Evolutionary conservation across 208 protist genomes (phyloP).

Genomic region (Crithidia thermophila): DNA sequence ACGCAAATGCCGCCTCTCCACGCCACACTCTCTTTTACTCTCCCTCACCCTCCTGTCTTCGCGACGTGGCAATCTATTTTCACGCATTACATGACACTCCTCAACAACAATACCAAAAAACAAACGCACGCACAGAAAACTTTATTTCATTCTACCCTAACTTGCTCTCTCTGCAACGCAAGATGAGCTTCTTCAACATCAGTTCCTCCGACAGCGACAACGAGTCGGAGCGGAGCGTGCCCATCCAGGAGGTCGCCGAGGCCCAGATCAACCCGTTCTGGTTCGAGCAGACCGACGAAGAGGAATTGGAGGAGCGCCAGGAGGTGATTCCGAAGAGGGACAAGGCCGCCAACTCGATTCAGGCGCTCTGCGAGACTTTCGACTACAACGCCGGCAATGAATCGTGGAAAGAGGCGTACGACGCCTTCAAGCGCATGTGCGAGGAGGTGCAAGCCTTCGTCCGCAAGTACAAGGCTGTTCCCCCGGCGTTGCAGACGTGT

Average conservation of each 20-base stretch:
- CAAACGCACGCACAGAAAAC: neutral
- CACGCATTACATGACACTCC: too few relatives aligned
- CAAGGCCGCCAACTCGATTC: slow-evolving; percentile 56
- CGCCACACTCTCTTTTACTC: too few relatives aligned
- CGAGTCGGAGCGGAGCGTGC: slow-evolving; percentile 49
- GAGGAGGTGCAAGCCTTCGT: slow-evolving; percentile 26
- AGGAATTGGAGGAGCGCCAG: slow-evolving; percentile 62
- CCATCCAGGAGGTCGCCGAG: slow-evolving; percentile 49
- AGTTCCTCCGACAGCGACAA: slow-evolving; percentile 63
- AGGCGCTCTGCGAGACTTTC: slow-evolving; percentile 52
- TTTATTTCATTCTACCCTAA: slow-evolving; percentile 11
- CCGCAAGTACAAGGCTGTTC: slow-evolving; percentile 50
- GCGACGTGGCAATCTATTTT: too few relatives aligned
- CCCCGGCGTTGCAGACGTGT: slow-evolving; percentile 47
- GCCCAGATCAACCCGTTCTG: slow-evolving; percentile 70
- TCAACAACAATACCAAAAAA: too few relatives aligned
- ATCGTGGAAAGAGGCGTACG: slow-evolving; percentile 35
- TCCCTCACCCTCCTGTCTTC: too few relatives aligned
- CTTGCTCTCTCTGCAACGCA: slow-evolving; percentile 22
- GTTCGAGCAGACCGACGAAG: slow-evolving; percentile 79
- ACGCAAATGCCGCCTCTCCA: too few relatives aligned
- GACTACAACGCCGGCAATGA: slow-evolving; percentile 53
- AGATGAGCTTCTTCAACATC: slow-evolving; percentile 40
- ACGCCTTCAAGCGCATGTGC: slow-evolving; percentile 43
- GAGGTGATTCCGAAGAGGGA: slow-evolving; percentile 64